Evolutionary conservation across 805 yeast species (phyloP), one percentile per base, ranked within the genome.

Genomic region (Wickerhamia fluorescens): DNA sequence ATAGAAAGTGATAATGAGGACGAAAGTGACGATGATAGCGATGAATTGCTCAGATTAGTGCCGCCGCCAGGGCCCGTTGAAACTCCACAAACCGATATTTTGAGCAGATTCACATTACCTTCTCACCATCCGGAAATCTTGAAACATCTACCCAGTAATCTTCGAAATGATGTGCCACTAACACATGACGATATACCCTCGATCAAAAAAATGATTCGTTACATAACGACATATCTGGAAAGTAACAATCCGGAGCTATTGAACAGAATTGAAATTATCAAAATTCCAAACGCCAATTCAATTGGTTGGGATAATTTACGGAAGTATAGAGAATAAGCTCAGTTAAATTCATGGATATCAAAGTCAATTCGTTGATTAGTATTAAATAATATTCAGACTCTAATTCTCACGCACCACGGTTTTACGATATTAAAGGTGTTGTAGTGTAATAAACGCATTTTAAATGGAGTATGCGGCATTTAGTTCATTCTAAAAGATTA

Each of bases 301-400:
- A 31, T 63, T 23, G 70, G 60, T 3, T 63, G 70, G 70, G 69
- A 61, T 31, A 63, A 63, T 34, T 40, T 63, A 26, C 47, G 53
- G 29, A 60, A 58, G 41, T 63, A 51, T 40, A 39, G 32, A 15
- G 37, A 27, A 14, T 31, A 33, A n/a, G n/a, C n/a, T n/a, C n/a
- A n/a, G n/a, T n/a, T n/a, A n/a, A n/a, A n/a, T n/a, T n/a, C n/a
- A n/a, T n/a, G n/a, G n/a, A n/a, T n/a, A n/a, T n/a, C n/a, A n/a
- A n/a, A n/a, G n/a, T n/a, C n/a, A n/a, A n/a, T n/a, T n/a, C n/a
- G n/a, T n/a, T n/a, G n/a, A n/a, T n/a, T n/a, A n/a, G n/a, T n/a
- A n/a, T n/a, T n/a, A n/a, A n/a, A n/a, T n/a, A n/a, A n/a, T n/a
- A n/a, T n/a, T n/a, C n/a, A n/a, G n/a, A n/a, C n/a, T n/a, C n/a